phyloP scores from a whole-genome alignment of 1,139 yeast genomes.

The Debaryomycetaceae sp. region DNA sequence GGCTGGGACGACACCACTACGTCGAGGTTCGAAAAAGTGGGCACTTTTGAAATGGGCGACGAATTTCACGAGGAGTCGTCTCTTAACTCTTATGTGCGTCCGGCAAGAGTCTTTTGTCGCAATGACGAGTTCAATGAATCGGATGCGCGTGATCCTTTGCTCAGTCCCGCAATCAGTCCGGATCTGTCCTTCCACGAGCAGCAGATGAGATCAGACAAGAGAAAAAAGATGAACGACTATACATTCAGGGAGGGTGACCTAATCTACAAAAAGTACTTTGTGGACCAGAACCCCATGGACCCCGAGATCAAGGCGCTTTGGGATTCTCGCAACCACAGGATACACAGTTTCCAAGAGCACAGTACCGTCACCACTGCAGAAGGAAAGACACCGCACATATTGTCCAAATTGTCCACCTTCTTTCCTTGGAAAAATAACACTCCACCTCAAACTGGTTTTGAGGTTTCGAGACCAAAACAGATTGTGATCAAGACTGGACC shows the following conservation, averaged over 20 bases:
- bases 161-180: background rate
- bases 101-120: too few relatives aligned
- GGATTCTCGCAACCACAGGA: slow-evolving; percentile 36
- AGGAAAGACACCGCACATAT: slow-evolving; percentile 1
- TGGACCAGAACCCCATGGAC: slow-evolving; percentile 35
- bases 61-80: too few relatives aligned
- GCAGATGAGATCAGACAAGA: slow-evolving; percentile 18
- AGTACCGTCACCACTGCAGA: slow-evolving; percentile 7
- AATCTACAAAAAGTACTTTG: slow-evolving; percentile 37
- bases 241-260: slow-evolving; percentile 47
- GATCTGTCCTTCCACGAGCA: slow-evolving; percentile 17
- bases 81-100: too few relatives aligned
- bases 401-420: background rate
- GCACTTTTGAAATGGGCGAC: too few relatives aligned
- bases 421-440: slow-evolving; percentile 1
- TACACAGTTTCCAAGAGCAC: too few relatives aligned
- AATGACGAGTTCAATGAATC: too few relatives aligned
- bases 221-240: slow-evolving; percentile 33
- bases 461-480: slow-evolving; percentile 42
- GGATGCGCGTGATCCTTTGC: too few relatives aligned
- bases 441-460: slow-evolving; percentile 23
- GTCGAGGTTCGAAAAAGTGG: too few relatives aligned
- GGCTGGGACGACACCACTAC: too few relatives aligned
- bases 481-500: slow-evolving; percentile 24
- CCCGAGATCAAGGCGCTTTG: slow-evolving; percentile 49